Evolutionary conservation across 2,329 filamentous ascomycete species (phyloP), one percentile per base, ranked within the genome.

Genomic region (Diaporthe sp.): DNA sequence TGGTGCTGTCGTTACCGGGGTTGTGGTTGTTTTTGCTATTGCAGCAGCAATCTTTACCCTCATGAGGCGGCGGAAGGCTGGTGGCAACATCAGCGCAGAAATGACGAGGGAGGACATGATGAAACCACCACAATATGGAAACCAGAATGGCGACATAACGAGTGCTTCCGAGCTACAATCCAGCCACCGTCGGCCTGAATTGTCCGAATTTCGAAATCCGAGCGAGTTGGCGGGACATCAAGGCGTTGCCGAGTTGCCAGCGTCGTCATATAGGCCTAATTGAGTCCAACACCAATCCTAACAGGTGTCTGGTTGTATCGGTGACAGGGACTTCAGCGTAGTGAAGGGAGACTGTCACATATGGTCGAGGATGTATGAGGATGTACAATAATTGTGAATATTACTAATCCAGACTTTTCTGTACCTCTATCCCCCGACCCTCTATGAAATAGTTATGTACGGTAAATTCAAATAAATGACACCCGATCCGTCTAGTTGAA

Each of bases 401-500:
- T 52, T 52, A 52, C 30, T 52, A 15, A 35, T 25, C 15, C 30
- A 38, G 38, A 22, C 30, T 67, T 52, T 38, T 28, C 28, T 47
- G 45, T 35, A 50, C 25, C 30, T 67, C 61, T 67, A 38, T 17
- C n/a, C 33, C 28, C 30, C 10, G n/a, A 28, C 28, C 45, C 35
- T 52, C n/a, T 67, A 40, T 67, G 19, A 8, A 52, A 22, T 38
- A 28, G 1, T 30, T 7, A 38, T 25, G 0, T 19, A 52, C 15
- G 13, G 9, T 22, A 4, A 22, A 45, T 25, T 2, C 19, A 5
- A 54, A 17, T 4, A 5, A 38, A 38, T 38, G 4, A 6, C 42
- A 25, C 2, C n/a, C 10, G 5, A 19, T 12, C 45, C n/a, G 45
- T n/a, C 78, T 78, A 86, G 76, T 85, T 87, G 83, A 96, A 95